Conservation (phyloP, 2,329 filamentous ascomycete genomes). For the Aspergillus latus region DNA sequence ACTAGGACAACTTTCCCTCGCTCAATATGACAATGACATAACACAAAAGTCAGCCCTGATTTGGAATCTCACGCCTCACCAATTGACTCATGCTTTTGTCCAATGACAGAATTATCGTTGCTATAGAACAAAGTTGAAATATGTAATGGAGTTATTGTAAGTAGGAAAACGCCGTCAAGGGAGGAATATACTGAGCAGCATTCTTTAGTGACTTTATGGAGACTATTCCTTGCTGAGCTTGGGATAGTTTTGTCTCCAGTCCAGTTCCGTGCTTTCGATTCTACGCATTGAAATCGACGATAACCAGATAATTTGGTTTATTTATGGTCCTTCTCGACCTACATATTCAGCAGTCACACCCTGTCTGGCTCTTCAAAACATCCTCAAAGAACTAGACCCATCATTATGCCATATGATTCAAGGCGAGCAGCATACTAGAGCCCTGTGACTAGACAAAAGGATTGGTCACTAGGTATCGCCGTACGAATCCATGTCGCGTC, state of each 20-base stretch:
- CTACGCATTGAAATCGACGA: constrained; percentile 70
- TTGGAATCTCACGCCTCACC: no score
- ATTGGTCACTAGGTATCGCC: constrained; percentile 30
- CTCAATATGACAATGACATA: no score
- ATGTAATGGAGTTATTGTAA: constrained; percentile 23
- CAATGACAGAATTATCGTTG: no score
- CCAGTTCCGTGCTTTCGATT: constrained; percentile 62
- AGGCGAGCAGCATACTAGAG: constrained; percentile 14
- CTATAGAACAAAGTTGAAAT: neutral
- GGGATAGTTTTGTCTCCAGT: constrained; percentile 66
- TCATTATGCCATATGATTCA: neutral
- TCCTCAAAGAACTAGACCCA: constrained; percentile 19
- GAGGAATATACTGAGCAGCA: neutral
- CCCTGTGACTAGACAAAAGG: constrained; percentile 27
- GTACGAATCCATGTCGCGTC: constrained; percentile 18
- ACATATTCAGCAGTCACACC: constrained; percentile 28
- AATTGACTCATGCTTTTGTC: no score
- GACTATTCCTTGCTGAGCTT: constrained; percentile 54
- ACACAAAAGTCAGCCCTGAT: no score
- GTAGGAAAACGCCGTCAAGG: neutral
- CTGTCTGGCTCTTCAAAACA: constrained; percentile 25
- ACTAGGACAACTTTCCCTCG: no score
- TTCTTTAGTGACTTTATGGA: constrained; percentile 30
- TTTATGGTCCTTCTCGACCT: constrained; percentile 51
- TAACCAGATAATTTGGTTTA: constrained; percentile 57